Base-by-base conservation (phyloP, 2,329 filamentous ascomycete genomes). In the Calonectria montana region DNA sequence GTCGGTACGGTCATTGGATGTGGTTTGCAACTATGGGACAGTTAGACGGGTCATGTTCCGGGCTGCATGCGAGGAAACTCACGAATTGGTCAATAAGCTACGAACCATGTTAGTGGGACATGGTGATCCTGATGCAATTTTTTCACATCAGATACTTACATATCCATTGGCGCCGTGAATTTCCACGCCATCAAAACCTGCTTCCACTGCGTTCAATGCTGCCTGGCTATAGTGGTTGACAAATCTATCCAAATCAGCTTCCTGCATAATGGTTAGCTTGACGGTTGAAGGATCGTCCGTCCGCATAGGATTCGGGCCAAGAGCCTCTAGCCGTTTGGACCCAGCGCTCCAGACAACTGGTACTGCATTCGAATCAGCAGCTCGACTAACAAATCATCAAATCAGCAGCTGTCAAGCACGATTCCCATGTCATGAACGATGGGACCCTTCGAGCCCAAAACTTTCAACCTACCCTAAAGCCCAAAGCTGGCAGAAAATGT, bases 151-250 rank as follows among this genome's bases (percentile, higher is more conserved):
- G 9, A 4, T 1, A 76, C 76, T 70, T 1, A 93, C 83, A 74
- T 93, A 93, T 2, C 90, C 90, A 76, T 92, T 91, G 2, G 88
- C 89, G 12, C 82, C 87, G 71, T 89, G 86, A 7, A 88, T 80
- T 74, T 96, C 94, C 65, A 96, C 90, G 5, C 90, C 91, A 77
- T 96, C 94, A 39, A 93, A 92, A 0, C 94, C 94, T 5, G 90
- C 91, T 0, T 87, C 86, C 0, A 94, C 81, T 0, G 93, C 88
- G 27, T 90, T 86, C 74, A 86, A 85, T 0, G 88, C 84, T 0
- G 88, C 88, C 1, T 85, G 87, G 2, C 86, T 88, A 82, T 88
- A 94, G 1, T 89, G 89, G 1, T 81, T 80, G 78, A 94, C 92
- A 69, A 92, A 86, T 4, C 87, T 82, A 62, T 91, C 85, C 65